Evolutionary conservation across 2,329 filamentous ascomycete genomes (phyloP), one percentile per base, ranked within the genome.

Genomic region (Juglanconis sp.): DNA sequence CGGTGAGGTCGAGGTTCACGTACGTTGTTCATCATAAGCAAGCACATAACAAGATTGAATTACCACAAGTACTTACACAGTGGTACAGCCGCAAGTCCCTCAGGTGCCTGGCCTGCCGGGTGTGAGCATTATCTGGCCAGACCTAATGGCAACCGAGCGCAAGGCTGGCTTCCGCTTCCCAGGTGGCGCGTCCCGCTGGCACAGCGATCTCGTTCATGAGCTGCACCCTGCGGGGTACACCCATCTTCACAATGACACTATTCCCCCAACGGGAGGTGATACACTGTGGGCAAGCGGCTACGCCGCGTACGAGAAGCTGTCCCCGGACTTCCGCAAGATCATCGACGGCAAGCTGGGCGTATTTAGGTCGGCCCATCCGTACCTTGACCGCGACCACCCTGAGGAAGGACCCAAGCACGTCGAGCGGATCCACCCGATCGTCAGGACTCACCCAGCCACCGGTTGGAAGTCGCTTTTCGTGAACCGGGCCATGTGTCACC

Each of bases 391-490:
- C 7, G 76, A 86, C 4, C 70, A 87, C 56, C 84, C 85, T 0
- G 79, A 79, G 11, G 78, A 80, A 0, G 88, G 88, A 0, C 88
- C 87, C 0, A 84, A 87, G 72, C 80, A 79, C 66, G 74, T 91
- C n/a, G 87, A 90, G 72, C 81, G 88, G 6, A 76, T 81, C 9
- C 88, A 91, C 69, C 87, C 88, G 0, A 71, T 91, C 9, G 88
- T 91, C 2, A 80, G 88, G 3, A 84, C 88, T 0, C 88, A 91
- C 68, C 88, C 88, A 0, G 87, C 85, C 0, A 91, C 88, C 0
- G 88, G 88, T 0, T 91, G 88, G 88, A 91, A 90, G 71, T 79
- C 86, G 0, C 77, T 91, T 0, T 91, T 81, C 78, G 88, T 91
- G 0, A 91, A 91, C 69, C 81, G 87, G 3, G 77, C 84, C 2